Conservation (phyloP, 2,329 filamentous ascomycete species). For the Fusarium sp. region DNA sequence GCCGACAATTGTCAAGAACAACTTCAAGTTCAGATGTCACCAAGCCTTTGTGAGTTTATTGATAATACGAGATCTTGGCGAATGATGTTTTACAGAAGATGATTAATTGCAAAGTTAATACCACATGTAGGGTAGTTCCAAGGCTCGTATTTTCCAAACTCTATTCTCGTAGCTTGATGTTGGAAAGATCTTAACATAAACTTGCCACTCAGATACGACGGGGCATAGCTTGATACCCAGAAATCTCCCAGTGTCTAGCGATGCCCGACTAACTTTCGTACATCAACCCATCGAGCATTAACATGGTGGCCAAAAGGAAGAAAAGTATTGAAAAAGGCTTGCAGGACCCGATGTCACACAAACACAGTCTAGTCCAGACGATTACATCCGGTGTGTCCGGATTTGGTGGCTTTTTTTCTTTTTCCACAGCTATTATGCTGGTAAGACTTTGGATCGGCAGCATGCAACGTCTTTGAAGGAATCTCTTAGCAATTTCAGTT, state of each 20-base stretch:
- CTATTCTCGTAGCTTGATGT: neutral
- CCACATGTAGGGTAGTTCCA: neutral
- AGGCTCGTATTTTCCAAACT: slow-evolving; percentile 8
- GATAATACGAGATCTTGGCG: neutral
- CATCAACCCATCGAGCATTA: neutral
- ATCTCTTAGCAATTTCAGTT: neutral
- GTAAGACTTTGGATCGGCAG: slow-evolving; percentile 23
- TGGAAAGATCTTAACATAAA: neutral
- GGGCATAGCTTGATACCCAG: slow-evolving; percentile 28
- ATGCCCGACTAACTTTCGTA: neutral
- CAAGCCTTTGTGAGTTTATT: neutral
- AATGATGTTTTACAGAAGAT: neutral
- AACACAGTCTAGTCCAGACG: neutral
- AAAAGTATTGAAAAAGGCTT: slow-evolving; percentile 12
- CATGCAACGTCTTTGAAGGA: neutral
- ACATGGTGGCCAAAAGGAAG: neutral
- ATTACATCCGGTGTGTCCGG: slow-evolving; percentile 14
- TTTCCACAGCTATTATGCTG: slow-evolving; percentile 1
- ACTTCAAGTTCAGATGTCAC: neutral
- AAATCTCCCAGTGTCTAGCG: neutral
- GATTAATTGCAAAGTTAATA: neutral
- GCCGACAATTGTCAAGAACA: too few relatives aligned
- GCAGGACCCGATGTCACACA: slow-evolving; percentile 33
- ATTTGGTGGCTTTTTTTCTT: slow-evolving; percentile 3
- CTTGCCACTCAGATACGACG: neutral